Percentiles rank a stretch among this genome's conserved stretches.
Evolutionary conservation across 2,329 filamentous ascomycete species (phyloP).

Genomic region (Microdochium paspali): DNA sequence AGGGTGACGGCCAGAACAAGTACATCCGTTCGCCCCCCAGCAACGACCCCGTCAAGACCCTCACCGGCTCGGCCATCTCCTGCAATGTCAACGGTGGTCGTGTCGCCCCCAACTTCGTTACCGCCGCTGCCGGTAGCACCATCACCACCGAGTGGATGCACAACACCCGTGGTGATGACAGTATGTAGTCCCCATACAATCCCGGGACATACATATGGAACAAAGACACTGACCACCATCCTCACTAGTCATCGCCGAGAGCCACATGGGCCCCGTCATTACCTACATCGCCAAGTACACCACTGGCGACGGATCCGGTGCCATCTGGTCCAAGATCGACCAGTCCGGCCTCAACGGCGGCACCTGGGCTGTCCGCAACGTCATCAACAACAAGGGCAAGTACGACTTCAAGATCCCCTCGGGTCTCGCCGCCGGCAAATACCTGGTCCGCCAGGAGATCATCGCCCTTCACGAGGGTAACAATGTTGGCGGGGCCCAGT

Average conservation of each 20-base stretch:
- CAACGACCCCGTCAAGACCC: slow-evolving; percentile 36
- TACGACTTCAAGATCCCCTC: slow-evolving; percentile 36
- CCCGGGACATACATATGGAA: too few relatives aligned
- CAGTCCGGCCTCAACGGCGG: slow-evolving; percentile 24
- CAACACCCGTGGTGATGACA: slow-evolving; percentile 37
- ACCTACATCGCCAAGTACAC: slow-evolving; percentile 40
- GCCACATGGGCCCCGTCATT: slow-evolving; percentile 42
- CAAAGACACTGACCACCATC: too few relatives aligned
- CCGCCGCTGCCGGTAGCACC: slow-evolving; percentile 35
- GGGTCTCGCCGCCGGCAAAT: slow-evolving; percentile 36
- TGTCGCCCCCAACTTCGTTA: slow-evolving; percentile 26
- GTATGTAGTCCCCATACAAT: too few relatives aligned
- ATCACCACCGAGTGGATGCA: slow-evolving; percentile 42
- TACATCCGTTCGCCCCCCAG: slow-evolving; percentile 34
- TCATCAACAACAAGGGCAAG: slow-evolving; percentile 39
- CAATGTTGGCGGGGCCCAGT: slow-evolving; percentile 35
- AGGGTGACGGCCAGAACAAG: slow-evolving; percentile 26
- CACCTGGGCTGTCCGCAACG: slow-evolving; percentile 32
- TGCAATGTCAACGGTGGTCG: slow-evolving; percentile 33
- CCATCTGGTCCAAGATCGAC: slow-evolving; percentile 40
- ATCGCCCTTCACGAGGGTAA: slow-evolving; percentile 40
- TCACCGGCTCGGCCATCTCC: slow-evolving; percentile 26
- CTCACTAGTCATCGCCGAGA: slow-evolving; percentile 30
- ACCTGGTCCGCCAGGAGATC: slow-evolving; percentile 45
- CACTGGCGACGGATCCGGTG: slow-evolving; percentile 30